Conservation (phyloP, 345 rosid genomes). For the Aurinia saxatilis region DNA sequence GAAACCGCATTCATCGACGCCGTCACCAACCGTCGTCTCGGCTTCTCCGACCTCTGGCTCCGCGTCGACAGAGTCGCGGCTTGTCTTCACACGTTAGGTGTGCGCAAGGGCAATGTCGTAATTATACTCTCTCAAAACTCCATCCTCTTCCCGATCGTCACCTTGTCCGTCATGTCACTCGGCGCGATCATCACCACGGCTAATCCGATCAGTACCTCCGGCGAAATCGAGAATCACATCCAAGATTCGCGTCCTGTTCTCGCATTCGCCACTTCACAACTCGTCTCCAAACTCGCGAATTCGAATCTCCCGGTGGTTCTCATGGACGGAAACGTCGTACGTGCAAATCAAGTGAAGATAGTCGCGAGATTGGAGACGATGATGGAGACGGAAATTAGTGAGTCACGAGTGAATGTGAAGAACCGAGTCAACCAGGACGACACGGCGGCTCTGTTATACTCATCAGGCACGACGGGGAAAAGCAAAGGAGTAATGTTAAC, state of each 20-base stretch:
- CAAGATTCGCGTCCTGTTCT: slow-evolving; percentile 53
- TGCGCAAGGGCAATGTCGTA: slow-evolving; percentile 69
- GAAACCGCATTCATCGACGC: slow-evolving; percentile 73
- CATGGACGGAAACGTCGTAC: slow-evolving; percentile 18
- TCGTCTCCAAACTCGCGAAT: slow-evolving; percentile 44
- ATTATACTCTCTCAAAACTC: slow-evolving; percentile 84
- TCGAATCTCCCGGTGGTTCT: slow-evolving; percentile 45
- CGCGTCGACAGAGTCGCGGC: slow-evolving; percentile 62
- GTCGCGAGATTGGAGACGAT: slow-evolving; percentile 36
- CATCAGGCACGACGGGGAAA: slow-evolving; percentile 87
- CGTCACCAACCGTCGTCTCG: slow-evolving; percentile 50
- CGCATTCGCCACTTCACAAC: slow-evolving; percentile 52
- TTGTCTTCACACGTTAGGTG: slow-evolving; percentile 50
- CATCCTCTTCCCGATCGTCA: slow-evolving; percentile 70
- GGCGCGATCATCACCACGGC: slow-evolving; percentile 90
- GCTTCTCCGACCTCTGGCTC: slow-evolving; percentile 60
- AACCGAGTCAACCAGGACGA: slow-evolving; percentile 65
- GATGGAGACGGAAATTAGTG: slow-evolving; percentile 32
- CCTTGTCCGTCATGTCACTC: slow-evolving; percentile 84
- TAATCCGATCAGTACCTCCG: slow-evolving; percentile 71
- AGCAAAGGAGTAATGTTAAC: slow-evolving; percentile 84
- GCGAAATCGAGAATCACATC: slow-evolving; percentile 62
- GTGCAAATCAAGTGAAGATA: slow-evolving; percentile 22
- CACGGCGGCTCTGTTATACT: slow-evolving; percentile 77
- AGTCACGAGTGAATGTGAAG: slow-evolving; percentile 31